These are phyloP conservation scores for Suillus occidentalis DNA, from an alignment of 768 basidiomycete species.

Conservation along the genomic window DNA sequence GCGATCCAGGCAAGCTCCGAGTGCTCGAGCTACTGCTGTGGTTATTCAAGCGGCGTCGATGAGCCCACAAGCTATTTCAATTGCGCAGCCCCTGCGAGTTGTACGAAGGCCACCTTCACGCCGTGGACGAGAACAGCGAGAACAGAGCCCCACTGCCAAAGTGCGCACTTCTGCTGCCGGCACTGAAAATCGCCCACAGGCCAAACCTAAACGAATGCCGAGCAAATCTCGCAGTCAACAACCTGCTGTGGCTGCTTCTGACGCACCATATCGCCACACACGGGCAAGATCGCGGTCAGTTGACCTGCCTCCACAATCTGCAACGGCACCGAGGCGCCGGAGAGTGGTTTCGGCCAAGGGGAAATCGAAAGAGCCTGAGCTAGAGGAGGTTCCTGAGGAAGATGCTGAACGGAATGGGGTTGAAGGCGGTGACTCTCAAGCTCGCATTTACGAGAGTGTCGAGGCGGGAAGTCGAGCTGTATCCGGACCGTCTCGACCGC, in stretches of 20 bases:
- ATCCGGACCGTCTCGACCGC: background rate
- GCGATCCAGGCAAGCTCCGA: background rate
- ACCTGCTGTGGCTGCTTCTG: background rate
- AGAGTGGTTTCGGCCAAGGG: slow-evolving; percentile 9
- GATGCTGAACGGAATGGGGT: background rate
- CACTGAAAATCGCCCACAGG: background rate
- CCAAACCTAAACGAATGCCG: background rate
- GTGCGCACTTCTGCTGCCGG: background rate
- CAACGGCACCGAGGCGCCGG: background rate
- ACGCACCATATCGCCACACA: slow-evolving; percentile 19
- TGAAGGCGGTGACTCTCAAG: background rate
- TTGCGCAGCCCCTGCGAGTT: background rate
- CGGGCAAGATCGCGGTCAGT: slow-evolving; percentile 24
- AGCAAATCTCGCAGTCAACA: background rate
- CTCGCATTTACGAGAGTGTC: background rate
- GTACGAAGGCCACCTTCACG: slow-evolving; percentile 3
- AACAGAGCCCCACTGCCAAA: background rate
- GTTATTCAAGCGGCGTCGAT: background rate
- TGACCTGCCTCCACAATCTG: slow-evolving; percentile 12
- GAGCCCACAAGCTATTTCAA: background rate
- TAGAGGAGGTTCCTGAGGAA: slow-evolving; percentile 14
- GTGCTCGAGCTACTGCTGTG: slow-evolving; percentile 7
- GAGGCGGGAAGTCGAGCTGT: background rate
- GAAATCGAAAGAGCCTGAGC: slow-evolving; percentile 6
- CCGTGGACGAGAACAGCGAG: background rate